A percentile compares a stretch with the other conserved stretches of the same genome.
Evolutionary conservation across 2,329 filamentous ascomycete species (phyloP).

Genomic region (Trichoderma semiorbis): DNA sequence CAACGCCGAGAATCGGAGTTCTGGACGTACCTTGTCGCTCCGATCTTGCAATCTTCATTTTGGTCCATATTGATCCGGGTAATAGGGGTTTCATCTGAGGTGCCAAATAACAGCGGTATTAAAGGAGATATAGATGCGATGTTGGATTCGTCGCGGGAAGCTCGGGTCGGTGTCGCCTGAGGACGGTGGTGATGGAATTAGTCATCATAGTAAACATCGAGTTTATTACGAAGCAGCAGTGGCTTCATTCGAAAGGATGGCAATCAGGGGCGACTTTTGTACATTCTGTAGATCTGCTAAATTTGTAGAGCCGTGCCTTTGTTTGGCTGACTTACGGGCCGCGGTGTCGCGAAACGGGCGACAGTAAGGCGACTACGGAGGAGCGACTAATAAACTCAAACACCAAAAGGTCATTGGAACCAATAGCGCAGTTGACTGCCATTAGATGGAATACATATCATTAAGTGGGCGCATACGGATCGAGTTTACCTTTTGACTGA

Average conservation of each 20-base stretch:
- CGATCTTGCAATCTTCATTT: neutral
- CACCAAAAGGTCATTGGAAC: neutral
- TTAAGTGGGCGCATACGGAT: neutral
- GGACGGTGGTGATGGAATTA: neutral
- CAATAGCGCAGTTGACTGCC: neutral
- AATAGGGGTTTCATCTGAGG: neutral
- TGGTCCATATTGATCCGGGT: neutral
- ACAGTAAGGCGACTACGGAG: neutral
- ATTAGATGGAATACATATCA: neutral
- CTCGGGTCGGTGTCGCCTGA: neutral
- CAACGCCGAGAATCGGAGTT: slow-evolving; percentile 4
- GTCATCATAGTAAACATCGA: neutral
- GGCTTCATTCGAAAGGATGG: neutral
- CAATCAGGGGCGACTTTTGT: neutral
- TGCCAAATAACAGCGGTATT: neutral
- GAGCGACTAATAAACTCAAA: neutral
- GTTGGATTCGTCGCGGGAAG: neutral
- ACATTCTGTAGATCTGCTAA: neutral
- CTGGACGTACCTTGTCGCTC: neutral
- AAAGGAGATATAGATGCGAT: neutral
- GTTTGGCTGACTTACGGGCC: neutral
- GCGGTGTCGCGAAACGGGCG: neutral
- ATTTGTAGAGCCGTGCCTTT: neutral
- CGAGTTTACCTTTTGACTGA: neutral
- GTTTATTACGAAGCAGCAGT: neutral